Evolutionary conservation across 768 basidiomycete species (phyloP).

Genomic region (Amanita exitialis): DNA sequence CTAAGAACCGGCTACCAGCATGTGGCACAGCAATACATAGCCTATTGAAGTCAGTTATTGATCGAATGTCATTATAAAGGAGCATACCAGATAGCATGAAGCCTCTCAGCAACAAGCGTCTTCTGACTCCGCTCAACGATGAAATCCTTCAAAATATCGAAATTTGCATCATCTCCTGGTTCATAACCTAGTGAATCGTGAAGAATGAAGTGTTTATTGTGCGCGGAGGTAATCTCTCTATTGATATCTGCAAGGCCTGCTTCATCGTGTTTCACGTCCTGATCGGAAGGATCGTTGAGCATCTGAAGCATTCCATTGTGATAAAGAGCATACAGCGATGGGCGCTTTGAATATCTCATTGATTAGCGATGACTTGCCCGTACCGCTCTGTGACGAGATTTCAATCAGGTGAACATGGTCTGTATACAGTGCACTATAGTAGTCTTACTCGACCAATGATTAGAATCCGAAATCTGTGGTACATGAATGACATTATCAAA

Average conservation of each 20-base stretch:
- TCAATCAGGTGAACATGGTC: neutral
- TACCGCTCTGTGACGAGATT: constrained; percentile 13
- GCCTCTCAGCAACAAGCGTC: constrained; percentile 9
- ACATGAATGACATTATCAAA: no score
- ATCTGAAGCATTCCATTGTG: no score
- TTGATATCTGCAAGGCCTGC: constrained; percentile 16
- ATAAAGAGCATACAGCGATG: neutral
- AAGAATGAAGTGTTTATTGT: constrained; percentile 17
- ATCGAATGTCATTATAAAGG: no score
- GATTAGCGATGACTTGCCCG: constrained; percentile 20
- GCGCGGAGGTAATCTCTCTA: constrained; percentile 11
- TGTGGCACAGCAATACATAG: constrained; percentile 16
- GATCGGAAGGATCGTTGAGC: neutral
- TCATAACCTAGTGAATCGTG: constrained; percentile 23
- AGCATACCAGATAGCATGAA: constrained; percentile 20
- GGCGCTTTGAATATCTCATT: constrained; percentile 18
- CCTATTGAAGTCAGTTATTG: constrained; percentile 13
- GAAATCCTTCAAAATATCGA: constrained; percentile 15
- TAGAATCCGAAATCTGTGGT: constrained; percentile 11
- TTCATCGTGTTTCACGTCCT: constrained; percentile 13
- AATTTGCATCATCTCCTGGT: constrained; percentile 14
- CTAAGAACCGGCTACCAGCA: constrained; percentile 11
- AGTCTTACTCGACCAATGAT: constrained; percentile 13
- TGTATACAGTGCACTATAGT: neutral
- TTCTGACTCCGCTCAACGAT: constrained; percentile 8